phyloP scores from a whole-genome alignment of 345 rosid genomes.

The Aethionema arabicum region DNA sequence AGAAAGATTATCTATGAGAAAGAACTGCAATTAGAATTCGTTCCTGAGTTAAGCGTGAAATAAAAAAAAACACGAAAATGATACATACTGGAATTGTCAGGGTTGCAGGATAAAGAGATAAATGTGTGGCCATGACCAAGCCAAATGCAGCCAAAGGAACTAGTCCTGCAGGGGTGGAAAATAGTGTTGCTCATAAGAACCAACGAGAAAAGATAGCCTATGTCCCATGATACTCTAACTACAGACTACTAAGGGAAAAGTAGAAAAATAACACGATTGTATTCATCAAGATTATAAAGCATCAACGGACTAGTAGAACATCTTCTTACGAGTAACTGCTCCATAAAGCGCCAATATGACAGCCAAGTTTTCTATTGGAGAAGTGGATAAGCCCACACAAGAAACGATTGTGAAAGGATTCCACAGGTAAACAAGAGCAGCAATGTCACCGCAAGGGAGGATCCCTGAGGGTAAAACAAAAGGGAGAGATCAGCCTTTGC shows the following conservation, averaged over 20 bases:
- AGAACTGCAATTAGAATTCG: conserved; percentile 13
- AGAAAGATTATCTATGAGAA: conserved; percentile 62
- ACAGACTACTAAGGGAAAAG: neutral
- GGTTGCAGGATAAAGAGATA: conserved; percentile 81
- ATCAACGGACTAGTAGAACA: conserved; percentile 13
- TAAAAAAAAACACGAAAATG: neutral
- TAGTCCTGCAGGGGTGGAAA: conserved; percentile 49
- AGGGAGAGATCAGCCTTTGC: conserved; percentile 26
- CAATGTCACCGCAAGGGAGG: conserved; percentile 70
- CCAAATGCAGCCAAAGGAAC: conserved; percentile 91
- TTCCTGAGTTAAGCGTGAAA: conserved; percentile 11
- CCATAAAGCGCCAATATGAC: conserved; percentile 67
- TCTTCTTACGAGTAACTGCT: conserved; percentile 68
- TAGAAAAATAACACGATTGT: neutral
- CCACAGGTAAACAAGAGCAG: conserved; percentile 82
- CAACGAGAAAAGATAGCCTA: neutral
- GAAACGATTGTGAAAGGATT: conserved; percentile 87
- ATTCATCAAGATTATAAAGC: neutral
- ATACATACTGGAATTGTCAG: conserved; percentile 73
- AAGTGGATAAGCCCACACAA: conserved; percentile 85
- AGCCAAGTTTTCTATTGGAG: conserved; percentile 75
- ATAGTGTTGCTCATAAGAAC: conserved; percentile 7
- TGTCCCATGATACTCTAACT: neutral
- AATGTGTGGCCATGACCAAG: conserved; percentile 84
- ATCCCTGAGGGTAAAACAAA: conserved; percentile 44